phyloP scores from a whole-genome alignment of 2,329 filamentous ascomycete species.

The Apiospora koreana region DNA sequence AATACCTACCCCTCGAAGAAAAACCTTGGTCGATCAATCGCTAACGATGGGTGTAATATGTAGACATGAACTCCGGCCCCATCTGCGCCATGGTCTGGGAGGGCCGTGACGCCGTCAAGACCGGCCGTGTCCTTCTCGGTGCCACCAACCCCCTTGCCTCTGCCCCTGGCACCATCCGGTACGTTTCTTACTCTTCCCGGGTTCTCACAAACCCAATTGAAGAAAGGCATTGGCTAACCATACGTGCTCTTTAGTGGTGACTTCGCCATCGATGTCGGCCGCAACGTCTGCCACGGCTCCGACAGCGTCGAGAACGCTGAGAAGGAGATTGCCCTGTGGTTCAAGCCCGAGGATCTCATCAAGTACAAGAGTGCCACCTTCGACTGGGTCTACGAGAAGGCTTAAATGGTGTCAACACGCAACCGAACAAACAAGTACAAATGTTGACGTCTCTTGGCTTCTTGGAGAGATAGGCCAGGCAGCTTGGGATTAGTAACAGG shows the following conservation, averaged over 20 bases:
- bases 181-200: slow-evolving; percentile 13
- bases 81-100: slow-evolving; percentile 99
- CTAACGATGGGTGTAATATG: slow-evolving; percentile 11
- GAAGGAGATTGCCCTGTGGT: slow-evolving; percentile 99
- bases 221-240: background rate
- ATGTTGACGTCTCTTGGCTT: slow-evolving; percentile 9
- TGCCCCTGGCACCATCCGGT: slow-evolving; percentile 95
- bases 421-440: slow-evolving; percentile 5
- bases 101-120: slow-evolving; percentile 98
- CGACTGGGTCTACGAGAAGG: slow-evolving; percentile 98
- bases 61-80: slow-evolving; percentile 96
- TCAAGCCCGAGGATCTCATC: slow-evolving; percentile 84
- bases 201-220: background rate
- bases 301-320: slow-evolving; percentile 98
- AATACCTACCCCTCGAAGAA: background rate
- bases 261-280: slow-evolving; percentile 66
- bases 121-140: slow-evolving; percentile 92
- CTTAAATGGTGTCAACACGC: slow-evolving; percentile 35
- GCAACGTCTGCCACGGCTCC: slow-evolving; percentile 99
- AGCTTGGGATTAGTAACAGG: background rate
- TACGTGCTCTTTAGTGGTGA: slow-evolving; percentile 4
- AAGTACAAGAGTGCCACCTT: slow-evolving; percentile 81
- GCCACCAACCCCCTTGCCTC: slow-evolving; percentile 98
- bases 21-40: background rate
- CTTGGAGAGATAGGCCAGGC: background rate